A percentile compares a stretch with the other conserved stretches of the same genome.
phyloP scores from a whole-genome alignment of 805 yeast species.

The Zygosaccharomyces siamensis region DNA sequence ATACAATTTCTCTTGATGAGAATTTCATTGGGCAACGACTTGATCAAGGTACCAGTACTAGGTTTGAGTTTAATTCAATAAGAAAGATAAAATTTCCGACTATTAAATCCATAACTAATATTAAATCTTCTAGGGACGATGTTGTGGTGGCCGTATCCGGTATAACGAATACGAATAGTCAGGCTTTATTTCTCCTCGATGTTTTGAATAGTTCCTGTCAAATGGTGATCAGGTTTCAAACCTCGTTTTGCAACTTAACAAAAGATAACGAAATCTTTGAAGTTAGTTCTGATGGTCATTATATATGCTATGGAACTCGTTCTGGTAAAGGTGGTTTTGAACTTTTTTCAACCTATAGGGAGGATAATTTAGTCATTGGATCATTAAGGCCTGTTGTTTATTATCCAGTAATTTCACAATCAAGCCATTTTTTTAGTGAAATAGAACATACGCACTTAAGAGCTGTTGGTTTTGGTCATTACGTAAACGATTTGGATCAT shows the following conservation, averaged over 20 bases:
- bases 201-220: neutral
- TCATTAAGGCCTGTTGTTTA: neutral
- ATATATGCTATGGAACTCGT: conserved; percentile 22
- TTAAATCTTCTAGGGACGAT: conserved; percentile 6
- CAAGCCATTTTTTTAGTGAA: conserved; percentile 1
- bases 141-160: conserved; percentile 16
- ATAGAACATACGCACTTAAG: neutral
- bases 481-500: neutral
- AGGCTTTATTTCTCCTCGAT: conserved; percentile 10
- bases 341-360: conserved; percentile 16
- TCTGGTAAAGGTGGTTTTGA: conserved; percentile 20
- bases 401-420: conserved; percentile 11
- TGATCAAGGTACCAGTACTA: neutral
- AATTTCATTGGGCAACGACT: neutral
- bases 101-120: conserved; percentile 10
- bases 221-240: conserved; percentile 12
- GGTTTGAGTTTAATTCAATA: conserved; percentile 1
- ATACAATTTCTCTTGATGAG: conserved; percentile 4
- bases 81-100: neutral
- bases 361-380: conserved; percentile 13
- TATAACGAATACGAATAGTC: conserved; percentile 3
- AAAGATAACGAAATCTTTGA: conserved; percentile 19
- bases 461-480: conserved; percentile 1
- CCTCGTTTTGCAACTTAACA: conserved; percentile 18
- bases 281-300: conserved; percentile 18